Conservation (phyloP, 495 filamentous ascomycete genomes). For the Penicillium chermesinum region DNA sequence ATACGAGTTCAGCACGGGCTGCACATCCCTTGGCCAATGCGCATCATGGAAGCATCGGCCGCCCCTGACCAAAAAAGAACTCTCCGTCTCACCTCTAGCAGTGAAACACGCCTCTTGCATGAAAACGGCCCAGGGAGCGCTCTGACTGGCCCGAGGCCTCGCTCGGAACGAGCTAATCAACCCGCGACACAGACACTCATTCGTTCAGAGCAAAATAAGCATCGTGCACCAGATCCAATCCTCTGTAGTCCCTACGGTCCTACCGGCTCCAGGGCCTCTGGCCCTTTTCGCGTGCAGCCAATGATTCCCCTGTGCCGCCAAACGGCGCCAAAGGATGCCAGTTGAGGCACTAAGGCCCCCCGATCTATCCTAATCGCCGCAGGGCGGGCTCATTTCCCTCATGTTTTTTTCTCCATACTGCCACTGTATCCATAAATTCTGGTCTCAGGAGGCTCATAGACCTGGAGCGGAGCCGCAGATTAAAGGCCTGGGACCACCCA, state of each 20-base stretch:
- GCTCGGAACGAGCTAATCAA: conserved; percentile 22
- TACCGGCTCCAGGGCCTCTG: too few relatives aligned
- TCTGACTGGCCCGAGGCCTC: conserved; percentile 10
- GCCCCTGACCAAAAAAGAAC: conserved; percentile 6
- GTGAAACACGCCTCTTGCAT: conserved; percentile 28
- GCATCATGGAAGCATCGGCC: not conserved
- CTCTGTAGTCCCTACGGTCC: not conserved
- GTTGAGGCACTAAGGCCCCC: conserved; percentile 9
- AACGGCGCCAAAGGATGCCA: conserved; percentile 6
- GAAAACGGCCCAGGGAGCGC: conserved; percentile 1
- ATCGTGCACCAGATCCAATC: conserved; percentile 13
- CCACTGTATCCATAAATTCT: too few relatives aligned
- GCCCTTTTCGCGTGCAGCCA: not conserved
- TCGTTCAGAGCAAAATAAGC: conserved; percentile 30
- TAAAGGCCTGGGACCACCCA: too few relatives aligned
- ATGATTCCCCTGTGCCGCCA: too few relatives aligned
- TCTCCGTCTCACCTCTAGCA: conserved; percentile 15
- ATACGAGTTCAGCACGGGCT: not conserved
- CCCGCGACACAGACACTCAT: conserved; percentile 23
- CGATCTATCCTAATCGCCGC: too few relatives aligned
- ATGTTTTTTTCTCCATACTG: too few relatives aligned
- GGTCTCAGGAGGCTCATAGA: too few relatives aligned
- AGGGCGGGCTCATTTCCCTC: too few relatives aligned
- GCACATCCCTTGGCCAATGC: conserved; percentile 1
- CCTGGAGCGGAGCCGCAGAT: too few relatives aligned